Conservation (phyloP, 345 rosid genomes). For the Boechera stricta region DNA sequence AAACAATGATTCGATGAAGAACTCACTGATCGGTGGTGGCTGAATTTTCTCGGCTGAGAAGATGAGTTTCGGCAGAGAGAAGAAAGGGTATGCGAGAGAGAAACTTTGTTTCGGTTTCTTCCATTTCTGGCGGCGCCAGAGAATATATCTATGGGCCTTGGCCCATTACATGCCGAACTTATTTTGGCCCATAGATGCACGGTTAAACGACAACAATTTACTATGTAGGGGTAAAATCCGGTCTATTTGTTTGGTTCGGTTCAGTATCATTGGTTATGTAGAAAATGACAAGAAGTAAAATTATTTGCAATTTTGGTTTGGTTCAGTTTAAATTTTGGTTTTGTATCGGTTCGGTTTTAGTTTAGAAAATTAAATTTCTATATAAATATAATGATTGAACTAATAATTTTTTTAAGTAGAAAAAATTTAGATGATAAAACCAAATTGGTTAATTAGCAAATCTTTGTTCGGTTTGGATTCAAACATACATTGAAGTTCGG, state of each 20-base stretch:
- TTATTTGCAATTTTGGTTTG: neutral
- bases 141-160: conserved; percentile 32
- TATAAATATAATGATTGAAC: neutral
- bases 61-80: conserved; percentile 29
- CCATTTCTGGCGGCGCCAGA: conserved; percentile 33
- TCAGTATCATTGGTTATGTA: neutral
- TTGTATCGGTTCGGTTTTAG: neutral
- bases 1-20: neutral
- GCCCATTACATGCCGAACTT: neutral
- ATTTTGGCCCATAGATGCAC: neutral
- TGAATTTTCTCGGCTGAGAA: conserved; percentile 26
- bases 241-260: neutral
- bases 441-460: neutral
- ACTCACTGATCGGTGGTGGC: conserved; percentile 42
- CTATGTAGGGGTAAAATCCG: neutral
- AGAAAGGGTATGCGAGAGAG: conserved; percentile 23
- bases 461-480: neutral
- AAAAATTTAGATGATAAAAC: neutral
- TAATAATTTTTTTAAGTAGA: neutral
- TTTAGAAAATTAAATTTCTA: neutral
- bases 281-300: neutral
- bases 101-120: conserved; percentile 24
- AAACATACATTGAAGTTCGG: neutral
- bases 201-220: neutral
- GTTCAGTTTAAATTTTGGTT: neutral